Evolutionary conservation across 164 flowering plant species (phyloP).

Genomic region (Nymphaea colorata): DNA sequence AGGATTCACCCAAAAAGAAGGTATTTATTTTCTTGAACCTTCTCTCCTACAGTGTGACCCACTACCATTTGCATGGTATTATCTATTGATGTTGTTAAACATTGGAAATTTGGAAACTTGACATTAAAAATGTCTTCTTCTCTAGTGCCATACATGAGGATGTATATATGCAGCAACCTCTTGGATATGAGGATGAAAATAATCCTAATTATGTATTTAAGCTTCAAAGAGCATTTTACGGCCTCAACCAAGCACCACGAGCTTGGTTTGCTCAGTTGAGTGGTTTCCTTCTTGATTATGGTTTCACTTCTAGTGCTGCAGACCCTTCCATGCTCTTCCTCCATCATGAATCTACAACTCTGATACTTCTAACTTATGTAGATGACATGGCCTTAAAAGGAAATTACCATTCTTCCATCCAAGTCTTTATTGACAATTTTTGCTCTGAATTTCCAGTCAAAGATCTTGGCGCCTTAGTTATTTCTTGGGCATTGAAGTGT

Average conservation of each 20-base stretch:
- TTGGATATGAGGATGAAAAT: background rate
- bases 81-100: background rate
- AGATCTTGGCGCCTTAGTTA: background rate
- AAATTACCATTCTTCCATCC: background rate
- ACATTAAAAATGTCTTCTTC: background rate
- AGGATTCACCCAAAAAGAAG: background rate
- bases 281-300: background rate
- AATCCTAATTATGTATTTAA: background rate
- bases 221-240: background rate
- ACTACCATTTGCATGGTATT: background rate
- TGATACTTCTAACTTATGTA: background rate
- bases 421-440: background rate
- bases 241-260: constrained; percentile 3
- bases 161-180: background rate
- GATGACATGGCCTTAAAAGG: constrained; percentile 3
- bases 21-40: constrained; percentile 1
- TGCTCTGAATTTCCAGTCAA: background rate
- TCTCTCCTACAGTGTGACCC: background rate
- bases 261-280: constrained; percentile 1
- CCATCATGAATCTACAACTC: background rate
- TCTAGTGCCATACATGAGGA: background rate
- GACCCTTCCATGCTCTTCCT: background rate
- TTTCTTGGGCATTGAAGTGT: constrained; percentile 3
- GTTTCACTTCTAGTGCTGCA: background rate
- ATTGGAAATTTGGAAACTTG: background rate